Evolutionary conservation across 73 alveolate species (phyloP).

Genomic region (Paramecium bursaria): DNA sequence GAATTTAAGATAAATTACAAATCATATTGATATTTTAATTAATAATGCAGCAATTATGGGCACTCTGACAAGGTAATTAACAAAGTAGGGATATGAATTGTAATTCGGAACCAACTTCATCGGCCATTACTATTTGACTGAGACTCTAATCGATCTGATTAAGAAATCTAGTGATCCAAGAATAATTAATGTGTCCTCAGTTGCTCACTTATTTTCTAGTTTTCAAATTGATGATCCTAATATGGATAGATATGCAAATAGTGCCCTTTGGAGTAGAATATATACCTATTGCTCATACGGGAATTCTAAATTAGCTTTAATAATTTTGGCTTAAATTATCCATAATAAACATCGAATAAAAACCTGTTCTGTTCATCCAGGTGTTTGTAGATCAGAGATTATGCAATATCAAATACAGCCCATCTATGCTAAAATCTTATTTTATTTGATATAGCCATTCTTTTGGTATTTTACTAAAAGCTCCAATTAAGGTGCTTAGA

Average conservation of each 20-base stretch:
- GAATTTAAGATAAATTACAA: background rate
- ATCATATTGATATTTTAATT: conserved; percentile 38
- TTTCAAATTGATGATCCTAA: conserved; percentile 40
- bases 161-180: conserved; percentile 47
- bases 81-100: conserved; percentile 42
- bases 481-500: conserved; percentile 53
- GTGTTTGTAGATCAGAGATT: conserved; percentile 38
- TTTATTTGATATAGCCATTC: conserved; percentile 32
- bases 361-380: conserved; percentile 62
- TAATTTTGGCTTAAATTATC: background rate
- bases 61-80: conserved; percentile 22
- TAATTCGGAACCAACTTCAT: conserved; percentile 59
- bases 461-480: conserved; percentile 28
- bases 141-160: background rate
- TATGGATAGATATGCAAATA: background rate
- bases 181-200: conserved; percentile 57
- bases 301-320: conserved; percentile 3
- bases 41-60: conserved; percentile 67
- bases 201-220: conserved; percentile 26
- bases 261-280: conserved; percentile 22
- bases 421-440: conserved; percentile 1
- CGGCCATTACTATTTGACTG: conserved; percentile 49
- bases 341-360: background rate
- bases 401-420: background rate
- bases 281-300: conserved; percentile 52